Evolutionary conservation across 371 early-diverging fungal species (phyloP).

Genomic region (Nosema muscidifuracis): DNA sequence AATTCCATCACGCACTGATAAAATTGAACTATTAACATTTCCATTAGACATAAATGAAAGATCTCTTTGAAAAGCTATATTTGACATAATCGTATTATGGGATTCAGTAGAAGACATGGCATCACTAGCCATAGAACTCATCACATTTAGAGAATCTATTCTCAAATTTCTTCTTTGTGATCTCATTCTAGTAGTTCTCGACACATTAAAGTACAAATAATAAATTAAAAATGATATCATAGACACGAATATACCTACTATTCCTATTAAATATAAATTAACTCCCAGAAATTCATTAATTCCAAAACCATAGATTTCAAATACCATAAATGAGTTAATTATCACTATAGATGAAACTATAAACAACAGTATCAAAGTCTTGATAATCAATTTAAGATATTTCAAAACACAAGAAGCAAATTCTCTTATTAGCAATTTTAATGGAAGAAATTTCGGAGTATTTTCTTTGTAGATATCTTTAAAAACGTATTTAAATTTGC

Average conservation of each 20-base stretch:
- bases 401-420: neutral
- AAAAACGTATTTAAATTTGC: conserved; percentile 41
- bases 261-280: neutral
- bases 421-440: conserved; percentile 8
- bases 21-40: too few species aligned
- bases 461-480: conserved; percentile 33
- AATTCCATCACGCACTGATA: neutral
- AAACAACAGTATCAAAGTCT: neutral
- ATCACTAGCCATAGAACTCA: conserved; percentile 1
- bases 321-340: conserved; percentile 11
- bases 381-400: neutral
- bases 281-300: neutral
- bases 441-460: conserved; percentile 17
- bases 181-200: neutral
- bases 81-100: neutral
- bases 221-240: neutral
- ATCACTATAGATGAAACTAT: neutral
- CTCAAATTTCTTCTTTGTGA: neutral
- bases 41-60: neutral
- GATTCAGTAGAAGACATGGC: neutral
- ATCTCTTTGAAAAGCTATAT: neutral
- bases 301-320: neutral
- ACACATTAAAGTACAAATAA: neutral
- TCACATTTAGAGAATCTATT: neutral
- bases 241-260: neutral